A percentile compares a stretch with the other conserved stretches of the same genome.
Evolutionary conservation across 2,329 filamentous ascomycete species (phyloP).

Genomic region (Domatiomyces catenatus): DNA sequence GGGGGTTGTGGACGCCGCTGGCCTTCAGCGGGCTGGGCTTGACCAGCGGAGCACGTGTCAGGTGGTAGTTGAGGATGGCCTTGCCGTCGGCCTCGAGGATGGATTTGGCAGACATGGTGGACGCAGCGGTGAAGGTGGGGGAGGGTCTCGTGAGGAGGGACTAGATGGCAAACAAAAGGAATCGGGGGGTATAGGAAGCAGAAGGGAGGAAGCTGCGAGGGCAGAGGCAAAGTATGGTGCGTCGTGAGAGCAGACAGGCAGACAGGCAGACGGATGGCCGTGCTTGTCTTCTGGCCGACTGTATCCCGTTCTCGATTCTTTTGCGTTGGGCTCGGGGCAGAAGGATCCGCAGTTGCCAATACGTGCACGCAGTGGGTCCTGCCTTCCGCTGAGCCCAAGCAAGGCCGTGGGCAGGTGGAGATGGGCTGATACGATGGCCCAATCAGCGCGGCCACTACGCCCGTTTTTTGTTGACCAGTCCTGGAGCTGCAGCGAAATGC

Average conservation of each 20-base stretch:
- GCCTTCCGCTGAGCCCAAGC: background rate
- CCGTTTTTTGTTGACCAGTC: background rate
- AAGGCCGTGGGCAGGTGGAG: background rate
- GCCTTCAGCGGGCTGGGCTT: conserved; percentile 87
- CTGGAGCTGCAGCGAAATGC: background rate
- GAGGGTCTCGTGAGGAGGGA: conserved; percentile 7
- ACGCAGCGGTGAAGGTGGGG: conserved; percentile 13
- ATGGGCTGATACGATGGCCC: background rate
- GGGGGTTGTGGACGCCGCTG: conserved; percentile 76
- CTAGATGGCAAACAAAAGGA: conserved; percentile 8
- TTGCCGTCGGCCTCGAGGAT: conserved; percentile 99
- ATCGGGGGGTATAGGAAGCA: conserved; percentile 6
- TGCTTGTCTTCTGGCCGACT: background rate
- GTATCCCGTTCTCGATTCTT: background rate
- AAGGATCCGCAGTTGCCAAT: background rate
- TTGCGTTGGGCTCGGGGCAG: background rate
- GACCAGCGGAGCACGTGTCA: conserved; percentile 92
- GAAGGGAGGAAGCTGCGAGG: conserved; percentile 1
- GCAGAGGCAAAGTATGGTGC: background rate
- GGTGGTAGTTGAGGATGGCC: conserved; percentile 99
- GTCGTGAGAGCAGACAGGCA: background rate
- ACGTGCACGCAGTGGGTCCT: background rate
- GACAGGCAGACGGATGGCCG: too few species aligned
- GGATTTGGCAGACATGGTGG: conserved; percentile 81
- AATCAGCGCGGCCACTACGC: background rate